Conservation (phyloP, 441 rosid species). For the Omphalea diandra region DNA sequence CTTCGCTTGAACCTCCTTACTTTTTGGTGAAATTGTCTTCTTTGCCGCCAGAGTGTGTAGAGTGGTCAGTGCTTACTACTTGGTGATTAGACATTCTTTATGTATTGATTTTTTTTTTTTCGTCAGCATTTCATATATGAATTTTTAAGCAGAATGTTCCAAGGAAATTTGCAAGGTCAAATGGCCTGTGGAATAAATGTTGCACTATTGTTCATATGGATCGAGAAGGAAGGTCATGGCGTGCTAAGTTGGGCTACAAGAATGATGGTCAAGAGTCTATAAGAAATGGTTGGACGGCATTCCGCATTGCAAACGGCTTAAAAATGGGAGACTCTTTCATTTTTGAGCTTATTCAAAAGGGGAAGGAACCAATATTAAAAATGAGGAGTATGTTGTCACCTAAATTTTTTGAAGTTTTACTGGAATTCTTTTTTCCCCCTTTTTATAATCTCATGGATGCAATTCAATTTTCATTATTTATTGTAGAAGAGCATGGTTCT, state of each 20-base stretch:
- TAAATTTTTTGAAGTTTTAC: neutral
- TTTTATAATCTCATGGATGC: too few species aligned
- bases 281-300: constrained; percentile 14
- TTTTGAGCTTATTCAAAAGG: constrained; percentile 6
- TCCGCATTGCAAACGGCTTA: constrained; percentile 2
- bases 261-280: neutral
- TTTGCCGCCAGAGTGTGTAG: neutral
- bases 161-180: neutral
- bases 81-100: neutral
- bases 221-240: constrained; percentile 19
- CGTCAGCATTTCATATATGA: neutral
- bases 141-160: constrained; percentile 20
- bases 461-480: too few species aligned
- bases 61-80: neutral
- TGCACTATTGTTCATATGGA: constrained; percentile 9
- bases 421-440: neutral
- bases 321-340: constrained; percentile 13
- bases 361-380: constrained; percentile 1
- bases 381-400: constrained; percentile 17
- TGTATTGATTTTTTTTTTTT: neutral
- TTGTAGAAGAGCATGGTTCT: too few species aligned
- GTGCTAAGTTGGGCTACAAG: neutral
- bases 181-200: neutral
- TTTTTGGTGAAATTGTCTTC: neutral
- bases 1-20: neutral